Conservation (phyloP, 352 stramenopile species). For the Thraustotheca clavata region DNA sequence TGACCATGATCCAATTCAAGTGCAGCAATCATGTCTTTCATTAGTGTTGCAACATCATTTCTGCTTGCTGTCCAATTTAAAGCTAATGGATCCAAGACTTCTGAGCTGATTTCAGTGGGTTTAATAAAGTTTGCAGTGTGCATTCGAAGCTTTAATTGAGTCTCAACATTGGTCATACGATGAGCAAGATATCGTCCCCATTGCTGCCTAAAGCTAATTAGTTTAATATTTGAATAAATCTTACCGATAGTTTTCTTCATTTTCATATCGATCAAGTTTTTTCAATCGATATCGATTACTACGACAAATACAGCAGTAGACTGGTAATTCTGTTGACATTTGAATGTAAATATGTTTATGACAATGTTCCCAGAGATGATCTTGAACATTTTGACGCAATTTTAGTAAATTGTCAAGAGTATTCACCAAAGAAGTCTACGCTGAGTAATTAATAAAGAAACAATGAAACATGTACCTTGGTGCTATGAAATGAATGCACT, state of each 20-base stretch:
- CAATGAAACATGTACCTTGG: background rate
- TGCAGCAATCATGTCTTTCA: background rate
- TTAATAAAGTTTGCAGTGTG: too few species aligned
- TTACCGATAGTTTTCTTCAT: slow-evolving; percentile 13
- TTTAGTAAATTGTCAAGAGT: too few species aligned
- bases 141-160: background rate
- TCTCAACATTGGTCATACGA: slow-evolving; percentile 1
- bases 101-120: too few species aligned
- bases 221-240: background rate
- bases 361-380: slow-evolving; percentile 1
- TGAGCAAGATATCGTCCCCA: slow-evolving; percentile 5
- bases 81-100: too few species aligned
- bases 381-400: too few species aligned
- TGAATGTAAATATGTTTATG: slow-evolving; percentile 22
- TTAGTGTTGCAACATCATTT: background rate
- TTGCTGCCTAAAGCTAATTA: background rate
- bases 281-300: background rate
- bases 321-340: background rate
- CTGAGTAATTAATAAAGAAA: background rate
- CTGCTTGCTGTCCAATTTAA: too few species aligned
- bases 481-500: background rate
- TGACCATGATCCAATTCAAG: too few species aligned
- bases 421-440: too few species aligned
- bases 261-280: slow-evolving; percentile 8
- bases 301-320: slow-evolving; percentile 12